Percentiles rank a stretch among this genome's conserved stretches.
phyloP scores from a whole-genome alignment of 169 alveolate species.

The Plasmodium adleri region DNA sequence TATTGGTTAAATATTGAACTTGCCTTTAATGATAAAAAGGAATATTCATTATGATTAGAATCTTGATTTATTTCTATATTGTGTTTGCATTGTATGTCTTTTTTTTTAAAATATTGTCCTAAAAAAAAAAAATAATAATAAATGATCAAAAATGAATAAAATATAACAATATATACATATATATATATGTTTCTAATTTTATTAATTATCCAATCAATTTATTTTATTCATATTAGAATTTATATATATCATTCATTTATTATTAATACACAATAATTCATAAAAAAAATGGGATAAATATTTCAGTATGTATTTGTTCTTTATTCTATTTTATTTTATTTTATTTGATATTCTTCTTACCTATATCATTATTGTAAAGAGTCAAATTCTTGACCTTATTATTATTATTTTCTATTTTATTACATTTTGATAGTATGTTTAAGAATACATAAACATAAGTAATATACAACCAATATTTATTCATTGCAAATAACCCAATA shows the following conservation, averaged over 20 bases:
- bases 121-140: conserved; percentile 2
- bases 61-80: conserved; percentile 15
- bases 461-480: conserved; percentile 55
- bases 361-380: conserved; percentile 10
- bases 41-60: conserved; percentile 34
- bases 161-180: background rate
- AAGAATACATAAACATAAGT: conserved; percentile 20
- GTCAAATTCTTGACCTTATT: conserved; percentile 2
- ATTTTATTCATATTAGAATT: too few species aligned
- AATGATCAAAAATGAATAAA: background rate
- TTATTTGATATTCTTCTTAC: conserved; percentile 11
- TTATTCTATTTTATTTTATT: too few species aligned
- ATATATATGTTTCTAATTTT: too few species aligned
- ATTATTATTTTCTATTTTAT: conserved; percentile 33
- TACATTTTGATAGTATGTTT: conserved; percentile 38
- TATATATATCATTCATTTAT: too few species aligned
- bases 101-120: conserved; percentile 23
- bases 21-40: conserved; percentile 71
- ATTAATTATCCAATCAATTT: too few species aligned
- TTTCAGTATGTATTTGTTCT: too few species aligned
- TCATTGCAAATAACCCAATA: conserved; percentile 33
- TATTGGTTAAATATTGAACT: conserved; percentile 70
- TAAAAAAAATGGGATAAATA: too few species aligned
- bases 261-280: too few species aligned
- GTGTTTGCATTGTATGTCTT: conserved; percentile 7